Conservation (phyloP, 2,329 filamentous ascomycete species). For the Nothophoma quercina region DNA sequence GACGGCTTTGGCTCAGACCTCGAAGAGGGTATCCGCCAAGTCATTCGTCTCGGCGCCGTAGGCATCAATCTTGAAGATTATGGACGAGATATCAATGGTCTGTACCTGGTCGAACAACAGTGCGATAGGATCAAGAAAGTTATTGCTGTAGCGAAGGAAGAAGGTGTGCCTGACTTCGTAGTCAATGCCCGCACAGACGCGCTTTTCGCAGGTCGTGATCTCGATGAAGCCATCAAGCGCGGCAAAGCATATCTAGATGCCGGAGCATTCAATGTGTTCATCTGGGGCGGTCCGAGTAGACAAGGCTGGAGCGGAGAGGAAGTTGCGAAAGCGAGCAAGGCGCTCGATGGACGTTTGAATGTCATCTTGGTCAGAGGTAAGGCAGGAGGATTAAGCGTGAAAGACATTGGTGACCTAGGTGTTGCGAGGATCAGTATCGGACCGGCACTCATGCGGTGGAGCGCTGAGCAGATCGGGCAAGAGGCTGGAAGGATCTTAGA, state of each 20-base stretch:
- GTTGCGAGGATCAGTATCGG: constrained; percentile 45
- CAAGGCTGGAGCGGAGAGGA: constrained; percentile 44
- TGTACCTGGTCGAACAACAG: constrained; percentile 57
- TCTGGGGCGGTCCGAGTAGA: constrained; percentile 61
- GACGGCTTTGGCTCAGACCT: constrained; percentile 65
- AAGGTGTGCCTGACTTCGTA: constrained; percentile 59
- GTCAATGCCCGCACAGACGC: constrained; percentile 63
- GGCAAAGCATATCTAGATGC: constrained; percentile 65
- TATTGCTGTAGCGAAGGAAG: constrained; percentile 53
- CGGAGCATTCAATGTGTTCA: constrained; percentile 67
- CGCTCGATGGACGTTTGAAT: constrained; percentile 39
- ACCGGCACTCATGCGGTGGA: constrained; percentile 36
- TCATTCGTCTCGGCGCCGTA: constrained; percentile 61
- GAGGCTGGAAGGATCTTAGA: constrained; percentile 30
- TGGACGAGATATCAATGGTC: constrained; percentile 40
- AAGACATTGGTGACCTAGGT: constrained; percentile 39
- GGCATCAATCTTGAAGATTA: constrained; percentile 68
- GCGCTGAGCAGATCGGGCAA: constrained; percentile 20
- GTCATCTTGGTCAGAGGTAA: constrained; percentile 30
- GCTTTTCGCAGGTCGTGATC: constrained; percentile 50
- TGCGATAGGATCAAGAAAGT: constrained; percentile 56
- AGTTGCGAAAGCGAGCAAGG: constrained; percentile 29
- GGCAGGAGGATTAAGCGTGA: constrained; percentile 30
- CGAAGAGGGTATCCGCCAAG: constrained; percentile 53
- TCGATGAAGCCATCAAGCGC: constrained; percentile 61